Percentiles rank a stretch among this genome's conserved stretches.
These are phyloP conservation scores for Pythium folliculosum DNA, from an alignment of 352 stramenopile genomes.

Conservation along the genomic window DNA sequence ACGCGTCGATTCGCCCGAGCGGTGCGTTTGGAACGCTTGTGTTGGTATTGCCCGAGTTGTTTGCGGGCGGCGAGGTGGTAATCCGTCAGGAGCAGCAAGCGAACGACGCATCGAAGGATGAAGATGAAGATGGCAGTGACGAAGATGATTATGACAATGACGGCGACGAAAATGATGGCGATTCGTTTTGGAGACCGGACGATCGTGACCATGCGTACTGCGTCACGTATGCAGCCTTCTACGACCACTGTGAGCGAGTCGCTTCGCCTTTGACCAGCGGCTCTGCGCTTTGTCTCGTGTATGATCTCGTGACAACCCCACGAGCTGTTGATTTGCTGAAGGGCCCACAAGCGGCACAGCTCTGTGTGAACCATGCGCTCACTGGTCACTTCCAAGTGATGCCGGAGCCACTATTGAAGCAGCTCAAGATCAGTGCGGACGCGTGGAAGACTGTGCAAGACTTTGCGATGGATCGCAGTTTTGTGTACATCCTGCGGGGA, in stretches of 20 bases:
- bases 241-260: neutral
- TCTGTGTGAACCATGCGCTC: neutral
- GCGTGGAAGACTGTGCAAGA: neutral
- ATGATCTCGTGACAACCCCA: neutral
- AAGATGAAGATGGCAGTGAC: neutral
- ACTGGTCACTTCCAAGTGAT: neutral
- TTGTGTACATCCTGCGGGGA: neutral
- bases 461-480: neutral
- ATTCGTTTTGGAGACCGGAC: neutral
- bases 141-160: too few species aligned
- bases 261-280: too few species aligned
- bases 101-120: neutral
- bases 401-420: neutral
- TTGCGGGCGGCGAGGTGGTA: neutral
- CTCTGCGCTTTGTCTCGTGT: neutral
- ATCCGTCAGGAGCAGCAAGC: neutral
- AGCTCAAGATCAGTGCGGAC: neutral
- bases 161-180: too few species aligned
- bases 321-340: neutral
- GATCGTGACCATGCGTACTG: neutral
- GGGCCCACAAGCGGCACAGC: neutral
- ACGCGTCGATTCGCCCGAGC: neutral
- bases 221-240: neutral
- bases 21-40: neutral
- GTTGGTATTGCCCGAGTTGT: neutral